Conservation (phyloP, 2,329 filamentous ascomycete species). For the Daldinia eschscholtzii region DNA sequence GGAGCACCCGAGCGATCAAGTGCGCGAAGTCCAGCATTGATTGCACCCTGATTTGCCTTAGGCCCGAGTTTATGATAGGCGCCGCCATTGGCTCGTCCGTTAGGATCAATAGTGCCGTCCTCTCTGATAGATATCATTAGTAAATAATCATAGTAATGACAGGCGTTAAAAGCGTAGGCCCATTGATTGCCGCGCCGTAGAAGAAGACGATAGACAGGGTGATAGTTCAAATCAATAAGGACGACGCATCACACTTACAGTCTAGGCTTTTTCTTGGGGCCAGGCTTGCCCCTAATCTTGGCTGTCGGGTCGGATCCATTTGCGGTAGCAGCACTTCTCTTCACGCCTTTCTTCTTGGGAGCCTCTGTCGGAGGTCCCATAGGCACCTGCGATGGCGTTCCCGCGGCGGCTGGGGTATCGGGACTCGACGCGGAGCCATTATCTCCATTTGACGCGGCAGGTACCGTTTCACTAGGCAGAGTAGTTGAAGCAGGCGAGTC, state of each 20-base stretch:
- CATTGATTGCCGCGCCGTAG: neutral
- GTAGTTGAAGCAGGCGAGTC: slow-evolving; percentile 62
- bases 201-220: neutral
- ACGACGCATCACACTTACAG: slow-evolving; percentile 74
- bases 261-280: slow-evolving; percentile 95
- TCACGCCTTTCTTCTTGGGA: slow-evolving; percentile 80
- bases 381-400: slow-evolving; percentile 66
- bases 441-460: slow-evolving; percentile 63
- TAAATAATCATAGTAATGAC: slow-evolving; percentile 33
- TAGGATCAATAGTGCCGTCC: slow-evolving; percentile 72
- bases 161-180: neutral
- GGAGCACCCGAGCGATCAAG: slow-evolving; percentile 93
- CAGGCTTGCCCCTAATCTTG: slow-evolving; percentile 87
- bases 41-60: slow-evolving; percentile 96
- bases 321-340: slow-evolving; percentile 74
- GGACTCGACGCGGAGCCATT: slow-evolving; percentile 71
- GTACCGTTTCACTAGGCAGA: slow-evolving; percentile 53
- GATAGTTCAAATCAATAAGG: neutral
- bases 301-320: slow-evolving; percentile 69
- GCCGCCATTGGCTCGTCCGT: slow-evolving; percentile 61
- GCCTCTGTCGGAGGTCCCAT: slow-evolving; percentile 73
- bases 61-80: slow-evolving; percentile 87
- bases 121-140: slow-evolving; percentile 62
- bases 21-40: slow-evolving; percentile 94
- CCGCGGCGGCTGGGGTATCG: slow-evolving; percentile 68